These are phyloP conservation scores for Tephrocybe sp. DNA, from an alignment of 768 basidiomycete species.

Conservation along the genomic window DNA sequence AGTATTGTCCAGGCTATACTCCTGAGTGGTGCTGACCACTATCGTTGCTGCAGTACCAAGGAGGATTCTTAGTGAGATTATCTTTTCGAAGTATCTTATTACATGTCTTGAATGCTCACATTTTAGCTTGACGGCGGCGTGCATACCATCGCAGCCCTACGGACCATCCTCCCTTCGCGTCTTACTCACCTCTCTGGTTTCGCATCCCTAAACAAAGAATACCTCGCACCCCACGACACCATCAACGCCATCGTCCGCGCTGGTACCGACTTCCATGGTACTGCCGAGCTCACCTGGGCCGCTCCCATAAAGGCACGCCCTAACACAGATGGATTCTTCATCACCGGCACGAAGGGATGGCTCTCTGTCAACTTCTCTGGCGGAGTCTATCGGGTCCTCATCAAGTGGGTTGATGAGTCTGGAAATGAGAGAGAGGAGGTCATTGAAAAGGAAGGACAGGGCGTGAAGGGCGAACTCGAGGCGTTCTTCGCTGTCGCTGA, in stretches of 20 bases:
- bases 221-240: slow-evolving; percentile 80
- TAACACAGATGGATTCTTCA: slow-evolving; percentile 37
- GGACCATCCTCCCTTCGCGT: slow-evolving; percentile 54
- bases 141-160: slow-evolving; percentile 69
- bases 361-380: slow-evolving; percentile 42
- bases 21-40: no score
- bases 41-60: slow-evolving; percentile 68
- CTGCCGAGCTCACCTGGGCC: slow-evolving; percentile 63
- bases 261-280: slow-evolving; percentile 53
- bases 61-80: slow-evolving; percentile 72
- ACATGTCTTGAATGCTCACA: slow-evolving; percentile 1
- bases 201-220: slow-evolving; percentile 67
- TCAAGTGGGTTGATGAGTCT: slow-evolving; percentile 34
- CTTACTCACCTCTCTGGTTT: slow-evolving; percentile 60
- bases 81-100: background rate
- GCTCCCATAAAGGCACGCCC: slow-evolving; percentile 47
- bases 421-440: slow-evolving; percentile 46
- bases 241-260: slow-evolving; percentile 58
- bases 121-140: slow-evolving; percentile 77
- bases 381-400: slow-evolving; percentile 34
- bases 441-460: slow-evolving; percentile 46
- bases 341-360: slow-evolving; percentile 68
- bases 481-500: slow-evolving; percentile 60
- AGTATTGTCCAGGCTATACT: no score
- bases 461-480: slow-evolving; percentile 56